Percentiles rank a stretch among this genome's conserved stretches.
Evolutionary conservation across 2,329 filamentous ascomycete species (phyloP).

Genomic region (Aureobasidium sp.): DNA sequence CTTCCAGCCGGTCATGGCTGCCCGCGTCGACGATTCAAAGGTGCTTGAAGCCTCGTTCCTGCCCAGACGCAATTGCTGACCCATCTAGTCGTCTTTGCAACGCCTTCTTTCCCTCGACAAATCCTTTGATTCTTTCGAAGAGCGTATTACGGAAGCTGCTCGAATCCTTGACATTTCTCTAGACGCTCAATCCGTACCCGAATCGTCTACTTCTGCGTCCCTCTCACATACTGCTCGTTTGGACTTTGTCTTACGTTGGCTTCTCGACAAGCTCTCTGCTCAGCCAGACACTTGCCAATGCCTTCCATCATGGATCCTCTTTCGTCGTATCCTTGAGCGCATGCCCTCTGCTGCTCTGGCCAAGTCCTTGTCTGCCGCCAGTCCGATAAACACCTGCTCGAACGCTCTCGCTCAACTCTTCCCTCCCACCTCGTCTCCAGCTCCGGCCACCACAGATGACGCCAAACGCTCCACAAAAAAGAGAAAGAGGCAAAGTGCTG

Average conservation of each 20-base stretch:
- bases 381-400: constrained; percentile 2
- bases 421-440: neutral
- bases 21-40: constrained; percentile 1
- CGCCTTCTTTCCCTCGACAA: constrained; percentile 35
- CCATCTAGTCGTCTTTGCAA: constrained; percentile 24
- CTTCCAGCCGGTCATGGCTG: constrained; percentile 11
- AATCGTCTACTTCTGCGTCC: neutral
- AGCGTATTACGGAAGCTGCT: constrained; percentile 35
- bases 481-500: constrained; percentile 15
- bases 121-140: constrained; percentile 29
- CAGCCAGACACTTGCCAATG: constrained; percentile 37
- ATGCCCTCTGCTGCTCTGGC: constrained; percentile 13
- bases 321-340: constrained; percentile 28
- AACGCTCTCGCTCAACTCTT: constrained; percentile 14
- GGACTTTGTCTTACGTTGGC: constrained; percentile 62
- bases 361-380: constrained; percentile 5
- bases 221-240: constrained; percentile 35
- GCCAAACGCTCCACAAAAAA: neutral
- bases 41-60: neutral
- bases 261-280: constrained; percentile 53
- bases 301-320: constrained; percentile 49
- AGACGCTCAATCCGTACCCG: neutral
- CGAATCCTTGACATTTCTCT: constrained; percentile 31
- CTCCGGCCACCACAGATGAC: neutral
- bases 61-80: neutral